Conservation (phyloP, 192 early-diverging fungal species). For the Coemansia reversa region DNA sequence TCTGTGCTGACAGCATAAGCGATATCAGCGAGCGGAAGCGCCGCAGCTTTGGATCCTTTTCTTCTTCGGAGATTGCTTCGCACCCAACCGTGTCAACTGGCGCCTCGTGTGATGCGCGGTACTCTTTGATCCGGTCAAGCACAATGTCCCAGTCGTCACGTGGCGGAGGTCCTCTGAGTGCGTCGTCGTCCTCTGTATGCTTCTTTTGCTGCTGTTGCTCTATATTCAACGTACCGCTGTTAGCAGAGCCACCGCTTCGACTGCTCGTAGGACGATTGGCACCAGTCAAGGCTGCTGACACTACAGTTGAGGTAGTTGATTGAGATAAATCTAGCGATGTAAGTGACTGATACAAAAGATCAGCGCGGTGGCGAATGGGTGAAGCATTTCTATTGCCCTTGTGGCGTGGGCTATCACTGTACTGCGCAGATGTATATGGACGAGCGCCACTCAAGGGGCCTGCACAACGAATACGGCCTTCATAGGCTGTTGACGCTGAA, state of each 20-base stretch:
- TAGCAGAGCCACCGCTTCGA: conserved; percentile 20
- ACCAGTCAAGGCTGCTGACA: conserved; percentile 20
- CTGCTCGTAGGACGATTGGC: conserved; percentile 31
- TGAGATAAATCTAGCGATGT: conserved; percentile 33
- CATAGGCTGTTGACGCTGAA: conserved; percentile 5
- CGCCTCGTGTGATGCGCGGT: conserved; percentile 62
- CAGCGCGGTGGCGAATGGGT: conserved; percentile 4
- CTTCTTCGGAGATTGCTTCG: conserved; percentile 62
- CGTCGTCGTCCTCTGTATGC: conserved; percentile 37
- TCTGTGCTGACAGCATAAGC: conserved; percentile 90
- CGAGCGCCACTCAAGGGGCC: conserved; percentile 18
- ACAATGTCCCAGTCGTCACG: conserved; percentile 66
- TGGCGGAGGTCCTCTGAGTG: conserved; percentile 39
- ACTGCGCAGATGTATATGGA: background rate
- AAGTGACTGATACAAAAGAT: conserved; percentile 18
- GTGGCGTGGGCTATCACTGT: background rate
- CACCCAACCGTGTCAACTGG: conserved; percentile 93
- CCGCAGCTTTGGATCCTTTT: conserved; percentile 54
- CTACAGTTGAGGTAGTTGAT: conserved; percentile 48
- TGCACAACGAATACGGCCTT: conserved; percentile 25
- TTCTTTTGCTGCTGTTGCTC: conserved; percentile 18
- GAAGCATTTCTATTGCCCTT: background rate
- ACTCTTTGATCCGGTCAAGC: conserved; percentile 66
- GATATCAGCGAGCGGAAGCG: conserved; percentile 85
- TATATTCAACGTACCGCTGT: conserved; percentile 13